Base-by-base conservation (phyloP, 176 grass and related monocot genomes). In the Panicum miliaceum region DNA sequence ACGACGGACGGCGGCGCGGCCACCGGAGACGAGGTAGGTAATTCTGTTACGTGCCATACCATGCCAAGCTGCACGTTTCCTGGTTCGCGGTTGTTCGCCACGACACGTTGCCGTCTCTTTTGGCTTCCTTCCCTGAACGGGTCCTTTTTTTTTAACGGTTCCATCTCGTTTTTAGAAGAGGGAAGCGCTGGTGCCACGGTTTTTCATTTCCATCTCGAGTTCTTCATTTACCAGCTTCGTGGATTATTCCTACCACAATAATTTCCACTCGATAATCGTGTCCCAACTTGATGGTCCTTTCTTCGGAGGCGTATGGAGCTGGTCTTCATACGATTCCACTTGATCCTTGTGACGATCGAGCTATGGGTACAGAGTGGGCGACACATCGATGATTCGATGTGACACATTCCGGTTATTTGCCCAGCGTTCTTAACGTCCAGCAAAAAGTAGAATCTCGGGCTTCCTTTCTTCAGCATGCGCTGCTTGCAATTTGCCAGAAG, bases 11-110 rank as follows among this genome's bases (percentile, higher is more conserved):
- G 2, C 68, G 41, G 54, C 27, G 13, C 58, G 76, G 18, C 60
- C 15, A 69, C 36, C 71, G 72, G 71, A 66, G 73, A 82, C 16
- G 73, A 82, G 88, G 88, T 90, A 65, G 22, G 83, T 80, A 71
- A 48, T 90, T 71, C 88, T 32, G 83, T 85, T 81, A 42, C 79
- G 61, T 51, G 16, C 67, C n/a, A 6, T 6, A 13, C 9, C 45
- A 47, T 41, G 0, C 27, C 12, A 67, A 52, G 11, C 61, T 15
- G 45, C 45, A 81, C 63, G 32, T 51, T 81, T 35, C 61, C 51
- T 23, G 3, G 11, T 71, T 14, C 56, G 82, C 0, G 82, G 88
- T 76, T 15, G 35, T 72, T 35, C 29, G 77, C 32, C 77, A 70
- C 19, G 82, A 76, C 88, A 89, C 77, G 69, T 43, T 22, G 7